Evolutionary conservation across 2,329 filamentous ascomycete species (phyloP), one percentile per base, ranked within the genome.

Genomic region (Nakataea oryzae): DNA sequence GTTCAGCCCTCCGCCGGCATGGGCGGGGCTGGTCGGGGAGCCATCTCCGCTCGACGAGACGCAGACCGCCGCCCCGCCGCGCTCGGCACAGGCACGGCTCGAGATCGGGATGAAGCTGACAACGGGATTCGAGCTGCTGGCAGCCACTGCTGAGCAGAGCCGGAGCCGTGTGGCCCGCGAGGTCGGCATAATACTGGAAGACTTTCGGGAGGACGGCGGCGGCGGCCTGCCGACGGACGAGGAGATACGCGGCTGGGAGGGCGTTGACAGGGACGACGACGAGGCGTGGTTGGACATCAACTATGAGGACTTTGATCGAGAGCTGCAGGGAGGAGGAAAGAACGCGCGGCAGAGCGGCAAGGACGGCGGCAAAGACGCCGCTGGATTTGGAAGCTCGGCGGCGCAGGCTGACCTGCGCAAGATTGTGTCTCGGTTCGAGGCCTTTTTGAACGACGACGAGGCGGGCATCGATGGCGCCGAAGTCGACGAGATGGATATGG

Each of bases 201-300:
- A 96, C 69, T 68, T 96, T 2, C 80, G 85, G 11, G 85, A 86
- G 61, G 91, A 91, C 2, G 88, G 92, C 14, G 84, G 87, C 29
- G 69, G 70, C 30, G 69, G 72, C 6, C 77, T 97, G 0, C 93
- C 95, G 0, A 84, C 80, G 0, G 82, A 96, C 67, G 74, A 79
- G 0, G 89, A 93, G n/a, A 91, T 97, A 12, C 73, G 74, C 29
- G 68, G 71, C 2, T 97, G 95, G 93, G 78, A 81, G 47, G 74
- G 80, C 32, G 70, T 71, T 3, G 74, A 78, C 32, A 80, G 77
- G n/a, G 84, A 93, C 59, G 93, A 97, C 64, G 86, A 92, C 67
- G 95, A 97, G 68, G 81, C 84, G 27, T 99, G 95, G 95, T 79
- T 99, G 66, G 87, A 97, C 68, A 96, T 99, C 63, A 87, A 93